Evolutionary conservation across 1,284 basidiomycete genomes (phyloP), one percentile per base, ranked within the genome.

Genomic region (Agaricales sp.): DNA sequence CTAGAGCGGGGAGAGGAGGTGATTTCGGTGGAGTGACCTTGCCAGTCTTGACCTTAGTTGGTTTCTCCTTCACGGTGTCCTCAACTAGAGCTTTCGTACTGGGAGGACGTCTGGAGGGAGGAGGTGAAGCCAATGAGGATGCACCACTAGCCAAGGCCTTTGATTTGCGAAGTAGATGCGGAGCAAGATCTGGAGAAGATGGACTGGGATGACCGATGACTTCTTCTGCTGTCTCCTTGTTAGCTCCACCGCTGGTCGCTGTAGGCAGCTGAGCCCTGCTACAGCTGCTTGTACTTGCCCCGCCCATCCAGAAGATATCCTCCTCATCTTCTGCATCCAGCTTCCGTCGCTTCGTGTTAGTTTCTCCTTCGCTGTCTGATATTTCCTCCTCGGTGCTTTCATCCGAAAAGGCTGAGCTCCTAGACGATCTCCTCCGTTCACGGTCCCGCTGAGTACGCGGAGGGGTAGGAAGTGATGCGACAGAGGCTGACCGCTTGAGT

Each of bases 401-500:
- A 8, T 61, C 54, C 8, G 59, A 55, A 24, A 51, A 35, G 11
- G 43, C 41, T 51, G 52, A 6, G 60, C 63, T 0, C 47, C 44
- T 35, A 2, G 55, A 55, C 18, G 64, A 61, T 3, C 51, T 55
- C 16, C 55, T 50, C 22, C 61, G 63, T 4, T 62, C 54, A 14
- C 61, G 63, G 49, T 61, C 68, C 49, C 59, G 60, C 3, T 49
- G 58, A 4, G 65, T 68, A 13, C 63, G 63, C 0, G 65, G 65
- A 24, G 66, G 66, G 0, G 65, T 67, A 46, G 65, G 65, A 20
- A 67, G 66, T 1, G 65, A 68, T 30, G 59, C 64, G 43, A 63
- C 59, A 20, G 66, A 67, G 19, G 61, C 58, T 11, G 65, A 67
- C 6, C 66, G 63, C 54, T 67, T 67, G 43, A 67, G 53, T 24